Conservation (phyloP, 192 early-diverging fungal species). For the Phlyctochytrium bullatum region DNA sequence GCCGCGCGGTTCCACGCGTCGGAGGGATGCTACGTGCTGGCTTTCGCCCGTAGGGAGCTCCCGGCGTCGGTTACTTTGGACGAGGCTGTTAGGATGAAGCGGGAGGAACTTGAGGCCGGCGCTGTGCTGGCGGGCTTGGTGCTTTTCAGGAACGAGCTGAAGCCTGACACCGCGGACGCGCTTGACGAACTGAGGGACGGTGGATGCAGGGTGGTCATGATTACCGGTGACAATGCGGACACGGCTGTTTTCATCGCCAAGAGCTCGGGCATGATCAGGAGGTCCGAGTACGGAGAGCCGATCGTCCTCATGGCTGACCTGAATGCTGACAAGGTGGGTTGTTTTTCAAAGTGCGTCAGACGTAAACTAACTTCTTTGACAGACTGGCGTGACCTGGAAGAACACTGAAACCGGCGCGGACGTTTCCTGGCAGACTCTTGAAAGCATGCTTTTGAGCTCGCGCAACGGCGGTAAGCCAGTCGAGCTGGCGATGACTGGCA, state of each 20-base stretch:
- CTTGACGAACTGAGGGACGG: conserved; percentile 66
- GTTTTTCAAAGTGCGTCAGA: conserved; percentile 11
- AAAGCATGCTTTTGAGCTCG: conserved; percentile 1
- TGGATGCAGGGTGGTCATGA: conserved; percentile 73
- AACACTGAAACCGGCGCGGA: conserved; percentile 18
- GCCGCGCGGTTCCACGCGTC: conserved; percentile 58
- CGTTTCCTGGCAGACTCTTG: background rate
- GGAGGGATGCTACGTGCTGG: conserved; percentile 80
- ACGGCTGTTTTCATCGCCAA: conserved; percentile 73
- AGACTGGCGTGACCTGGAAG: conserved; percentile 19
- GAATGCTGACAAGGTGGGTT: conserved; percentile 1
- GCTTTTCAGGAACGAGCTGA: conserved; percentile 75
- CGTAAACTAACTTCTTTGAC: background rate
- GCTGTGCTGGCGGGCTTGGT: conserved; percentile 56
- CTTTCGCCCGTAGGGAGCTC: conserved; percentile 64
- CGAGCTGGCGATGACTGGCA: conserved; percentile 72
- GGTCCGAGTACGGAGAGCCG: conserved; percentile 54
- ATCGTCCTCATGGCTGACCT: conserved; percentile 37
- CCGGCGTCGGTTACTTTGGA: conserved; percentile 33
- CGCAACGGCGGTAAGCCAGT: conserved; percentile 24
- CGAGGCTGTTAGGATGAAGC: conserved; percentile 41
- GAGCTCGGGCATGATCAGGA: conserved; percentile 61
- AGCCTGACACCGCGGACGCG: conserved; percentile 65
- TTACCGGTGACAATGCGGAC: conserved; percentile 77
- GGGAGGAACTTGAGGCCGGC: conserved; percentile 63